Base-by-base conservation (phyloP, 768 basidiomycete species). In the Amanita pseudoporphyria region DNA sequence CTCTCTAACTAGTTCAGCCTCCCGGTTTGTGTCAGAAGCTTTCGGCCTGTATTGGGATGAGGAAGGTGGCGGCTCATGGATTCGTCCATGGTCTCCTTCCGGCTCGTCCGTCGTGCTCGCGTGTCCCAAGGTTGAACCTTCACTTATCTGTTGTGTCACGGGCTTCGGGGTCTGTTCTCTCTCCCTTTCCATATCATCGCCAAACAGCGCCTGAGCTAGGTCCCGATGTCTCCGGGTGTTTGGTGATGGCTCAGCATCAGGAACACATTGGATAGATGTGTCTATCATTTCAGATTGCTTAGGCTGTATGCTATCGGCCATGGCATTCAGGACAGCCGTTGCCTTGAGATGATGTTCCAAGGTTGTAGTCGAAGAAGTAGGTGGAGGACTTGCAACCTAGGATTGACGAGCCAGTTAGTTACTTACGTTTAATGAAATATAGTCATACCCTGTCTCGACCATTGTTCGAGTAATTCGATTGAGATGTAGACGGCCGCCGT, bases 401-500 rank as follows among this genome's bases (percentile, higher is more conserved):
- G n/a, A 49, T 42, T 52, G 53, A 35, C 13, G 7, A 50, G 28
- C 43, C 28, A 47, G 37, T 54, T 45, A 52, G 52, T 45, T 52
- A 44, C 32, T 10, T 35, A 16, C 13, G 21, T 47, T 46, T 22
- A 52, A 28, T 39, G 35, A 37, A 16, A 49, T 51, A 46, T 50
- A 45, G 6, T 44, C 57, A 57, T 54, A 53, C 51, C 57, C 65
- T 61, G 45, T 72, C 80, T 36, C 75, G 71, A n/a, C 74, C 77
- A 47, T 68, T 73, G 39, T 65, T 66, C 1, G 81, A 82, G 58
- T 87, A 83, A 57, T 79, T 83, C 9, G 86, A 85, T 63, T 88
- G 86, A n/a, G 87, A 87, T 12, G 84, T 87, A 1, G 87, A 89
- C 9, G 85, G 86, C 33, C 87, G 73, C 44, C 88, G 75, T 54